A percentile compares a stretch with the other conserved stretches of the same genome.
Conservation (phyloP, 2,329 filamentous ascomycete genomes). For the Neonectria magnoliae region DNA sequence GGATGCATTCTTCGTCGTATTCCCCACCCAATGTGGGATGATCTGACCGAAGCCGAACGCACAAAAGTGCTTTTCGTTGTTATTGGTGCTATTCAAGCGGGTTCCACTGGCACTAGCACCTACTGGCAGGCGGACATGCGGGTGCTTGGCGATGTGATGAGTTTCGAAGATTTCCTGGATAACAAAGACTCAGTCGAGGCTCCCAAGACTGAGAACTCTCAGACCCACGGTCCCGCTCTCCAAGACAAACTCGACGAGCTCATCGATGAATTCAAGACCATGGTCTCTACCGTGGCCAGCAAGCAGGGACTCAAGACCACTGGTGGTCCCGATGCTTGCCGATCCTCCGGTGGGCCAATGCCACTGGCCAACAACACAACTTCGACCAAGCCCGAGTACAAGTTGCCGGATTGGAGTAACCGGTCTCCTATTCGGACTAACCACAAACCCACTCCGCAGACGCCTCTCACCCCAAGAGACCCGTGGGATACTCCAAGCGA, state of each 20-base stretch:
- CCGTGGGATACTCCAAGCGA: neutral
- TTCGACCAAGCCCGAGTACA: neutral
- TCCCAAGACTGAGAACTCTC: neutral
- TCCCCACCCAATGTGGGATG: neutral
- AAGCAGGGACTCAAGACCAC: neutral
- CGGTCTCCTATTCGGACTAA: neutral
- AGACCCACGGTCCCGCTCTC: neutral
- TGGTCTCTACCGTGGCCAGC: neutral
- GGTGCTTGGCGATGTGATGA: neutral
- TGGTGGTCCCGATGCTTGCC: neutral
- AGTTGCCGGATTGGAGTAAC: neutral
- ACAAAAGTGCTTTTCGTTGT: neutral
- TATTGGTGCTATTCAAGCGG: neutral
- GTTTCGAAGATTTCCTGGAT: neutral
- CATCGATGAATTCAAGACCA: neutral
- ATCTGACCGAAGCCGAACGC: neutral
- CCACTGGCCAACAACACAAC: neutral
- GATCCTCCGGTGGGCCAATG: neutral
- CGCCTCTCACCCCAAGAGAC: neutral
- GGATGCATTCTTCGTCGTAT: constrained; percentile 8
- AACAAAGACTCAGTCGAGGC: neutral
- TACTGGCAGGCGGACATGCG: neutral
- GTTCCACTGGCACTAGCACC: neutral
- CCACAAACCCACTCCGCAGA: neutral
- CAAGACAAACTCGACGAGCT: neutral